phyloP scores from a whole-genome alignment of 768 basidiomycete genomes.

The Lactarius sp. region DNA sequence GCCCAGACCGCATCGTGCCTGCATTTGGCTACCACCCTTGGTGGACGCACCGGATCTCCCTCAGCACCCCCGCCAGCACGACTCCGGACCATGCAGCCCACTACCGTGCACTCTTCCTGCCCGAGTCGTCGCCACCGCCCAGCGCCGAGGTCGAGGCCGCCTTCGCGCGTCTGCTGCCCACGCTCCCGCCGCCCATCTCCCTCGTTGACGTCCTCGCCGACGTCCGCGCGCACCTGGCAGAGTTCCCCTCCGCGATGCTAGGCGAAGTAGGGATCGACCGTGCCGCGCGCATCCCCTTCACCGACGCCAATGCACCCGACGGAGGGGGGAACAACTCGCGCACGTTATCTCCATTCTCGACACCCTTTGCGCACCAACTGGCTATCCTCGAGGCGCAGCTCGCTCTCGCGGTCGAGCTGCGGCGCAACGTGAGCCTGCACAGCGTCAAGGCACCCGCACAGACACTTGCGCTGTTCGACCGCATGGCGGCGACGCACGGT shows the following conservation, averaged over 20 bases:
- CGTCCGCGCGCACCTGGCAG: conserved; percentile 54
- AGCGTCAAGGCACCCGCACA: conserved; percentile 73
- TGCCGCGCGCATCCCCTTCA: conserved; percentile 64
- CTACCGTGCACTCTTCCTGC: conserved; percentile 66
- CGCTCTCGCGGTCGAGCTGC: conserved; percentile 73
- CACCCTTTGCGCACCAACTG: conserved; percentile 78
- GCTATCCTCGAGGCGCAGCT: conserved; percentile 79
- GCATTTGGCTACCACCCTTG: conserved; percentile 96
- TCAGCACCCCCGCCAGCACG: conserved; percentile 30
- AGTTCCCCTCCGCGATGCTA: conserved; percentile 70
- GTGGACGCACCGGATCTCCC: conserved; percentile 78
- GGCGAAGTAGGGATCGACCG: conserved; percentile 94
- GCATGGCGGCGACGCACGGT: conserved; percentile 55
- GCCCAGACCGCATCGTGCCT: conserved; percentile 70
- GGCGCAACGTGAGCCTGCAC: conserved; percentile 80
- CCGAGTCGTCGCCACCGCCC: conserved; percentile 29
- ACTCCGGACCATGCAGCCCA: conserved; percentile 52
- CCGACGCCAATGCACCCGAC: conserved; percentile 27
- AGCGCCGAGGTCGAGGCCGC: conserved; percentile 32
- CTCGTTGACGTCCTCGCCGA: conserved; percentile 55
- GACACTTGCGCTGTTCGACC: conserved; percentile 60
- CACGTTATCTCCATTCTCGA: conserved; percentile 68
- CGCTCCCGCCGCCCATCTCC: conserved; percentile 67
- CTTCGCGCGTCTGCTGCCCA: conserved; percentile 54
- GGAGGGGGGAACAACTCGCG: conserved; percentile 35